A percentile compares a stretch with the other conserved stretches of the same genome.
These are phyloP conservation scores for Volvox reticuliferus DNA, from an alignment of 139 green algal species.

Conservation along the genomic window DNA sequence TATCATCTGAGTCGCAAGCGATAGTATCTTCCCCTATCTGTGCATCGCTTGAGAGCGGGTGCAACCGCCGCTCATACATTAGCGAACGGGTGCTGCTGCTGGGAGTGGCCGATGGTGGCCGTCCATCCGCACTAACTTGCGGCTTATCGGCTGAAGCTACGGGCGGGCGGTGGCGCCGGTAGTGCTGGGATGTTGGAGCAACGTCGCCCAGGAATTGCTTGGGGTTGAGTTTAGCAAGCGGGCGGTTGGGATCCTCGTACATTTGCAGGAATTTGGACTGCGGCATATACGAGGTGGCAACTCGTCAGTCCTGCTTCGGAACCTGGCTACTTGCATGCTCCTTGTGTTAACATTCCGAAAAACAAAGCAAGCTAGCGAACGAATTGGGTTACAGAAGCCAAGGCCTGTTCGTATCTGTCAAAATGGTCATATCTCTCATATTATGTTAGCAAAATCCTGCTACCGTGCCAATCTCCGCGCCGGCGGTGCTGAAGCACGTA, in stretches of 20 bases:
- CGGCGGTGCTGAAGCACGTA: too few relatives aligned
- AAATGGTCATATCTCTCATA: too few relatives aligned
- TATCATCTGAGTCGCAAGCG: neutral
- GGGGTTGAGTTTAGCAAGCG: neutral
- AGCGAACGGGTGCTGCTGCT: neutral
- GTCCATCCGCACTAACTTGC: neutral
- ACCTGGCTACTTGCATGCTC: too few relatives aligned
- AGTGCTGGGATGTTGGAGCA: neutral
- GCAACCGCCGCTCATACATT: conserved; percentile 31
- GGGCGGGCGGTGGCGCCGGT: neutral
- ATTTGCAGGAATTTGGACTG: conserved; percentile 51
- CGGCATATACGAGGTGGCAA: neutral
- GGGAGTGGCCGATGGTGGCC: neutral
- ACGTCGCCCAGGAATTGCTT: conserved; percentile 29
- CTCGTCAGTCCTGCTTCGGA: too few relatives aligned
- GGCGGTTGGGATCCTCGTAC: conserved; percentile 46
- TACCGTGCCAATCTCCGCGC: too few relatives aligned
- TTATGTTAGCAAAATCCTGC: too few relatives aligned
- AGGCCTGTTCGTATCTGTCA: too few relatives aligned
- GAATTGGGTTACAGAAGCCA: too few relatives aligned
- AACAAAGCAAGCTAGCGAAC: too few relatives aligned
- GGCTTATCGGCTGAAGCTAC: neutral
- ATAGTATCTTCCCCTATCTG: neutral
- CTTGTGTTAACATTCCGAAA: too few relatives aligned
- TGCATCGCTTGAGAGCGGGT: neutral